Evolutionary conservation across 2,329 filamentous ascomycete species (phyloP).

Genomic region (Huntiella moniliformis): DNA sequence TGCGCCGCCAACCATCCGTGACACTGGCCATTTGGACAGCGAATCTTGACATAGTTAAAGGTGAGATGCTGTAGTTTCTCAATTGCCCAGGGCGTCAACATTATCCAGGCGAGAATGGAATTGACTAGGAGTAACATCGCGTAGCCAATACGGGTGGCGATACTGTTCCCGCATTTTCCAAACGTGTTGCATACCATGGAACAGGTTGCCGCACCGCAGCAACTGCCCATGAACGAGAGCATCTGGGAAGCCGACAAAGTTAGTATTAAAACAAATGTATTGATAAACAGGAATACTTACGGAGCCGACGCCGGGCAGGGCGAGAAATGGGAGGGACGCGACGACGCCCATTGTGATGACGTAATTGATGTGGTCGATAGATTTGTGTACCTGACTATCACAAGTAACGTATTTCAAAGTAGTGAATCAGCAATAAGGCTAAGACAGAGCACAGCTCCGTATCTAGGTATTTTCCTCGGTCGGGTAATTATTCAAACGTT

Average conservation of each 20-base stretch:
- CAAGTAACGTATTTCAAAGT: too few species aligned
- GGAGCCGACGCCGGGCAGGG: slow-evolving; percentile 67
- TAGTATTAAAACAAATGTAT: background rate
- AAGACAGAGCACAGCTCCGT: too few species aligned
- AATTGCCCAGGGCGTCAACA: slow-evolving; percentile 97
- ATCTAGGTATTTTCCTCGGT: too few species aligned
- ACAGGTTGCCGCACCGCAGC: slow-evolving; percentile 91
- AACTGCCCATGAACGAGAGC: slow-evolving; percentile 64
- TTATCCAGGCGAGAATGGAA: slow-evolving; percentile 94
- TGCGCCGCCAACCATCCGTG: slow-evolving; percentile 94
- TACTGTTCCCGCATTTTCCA: slow-evolving; percentile 92
- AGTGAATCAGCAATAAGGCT: too few species aligned
- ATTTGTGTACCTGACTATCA: too few species aligned
- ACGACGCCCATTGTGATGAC: slow-evolving; percentile 61
- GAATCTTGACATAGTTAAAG: slow-evolving; percentile 89
- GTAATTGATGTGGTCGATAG: background rate
- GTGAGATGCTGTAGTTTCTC: slow-evolving; percentile 85
- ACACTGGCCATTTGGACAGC: slow-evolving; percentile 76
- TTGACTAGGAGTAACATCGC: slow-evolving; percentile 89
- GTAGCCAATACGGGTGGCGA: slow-evolving; percentile 92
- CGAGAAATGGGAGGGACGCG: slow-evolving; percentile 75
- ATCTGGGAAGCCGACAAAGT: slow-evolving; percentile 32
- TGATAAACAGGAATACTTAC: slow-evolving; percentile 33
- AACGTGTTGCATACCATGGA: slow-evolving; percentile 90
- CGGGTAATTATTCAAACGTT: too few species aligned